Percentiles rank a stretch among this genome's conserved stretches.
Evolutionary conservation across 2,329 filamentous ascomycete species (phyloP).

Genomic region (Fusarium ambrosium): DNA sequence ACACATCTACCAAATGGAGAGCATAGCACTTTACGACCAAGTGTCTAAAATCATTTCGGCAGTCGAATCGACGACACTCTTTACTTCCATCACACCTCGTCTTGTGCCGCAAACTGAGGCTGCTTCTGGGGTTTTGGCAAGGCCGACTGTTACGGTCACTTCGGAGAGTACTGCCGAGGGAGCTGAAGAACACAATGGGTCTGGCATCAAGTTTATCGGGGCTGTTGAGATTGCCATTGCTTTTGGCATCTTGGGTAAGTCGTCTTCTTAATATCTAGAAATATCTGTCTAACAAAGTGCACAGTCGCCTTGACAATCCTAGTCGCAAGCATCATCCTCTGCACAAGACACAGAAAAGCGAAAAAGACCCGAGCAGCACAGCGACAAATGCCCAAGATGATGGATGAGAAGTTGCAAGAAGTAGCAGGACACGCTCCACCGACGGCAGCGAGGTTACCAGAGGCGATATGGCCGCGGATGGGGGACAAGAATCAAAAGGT

Average conservation of each 20-base stretch:
- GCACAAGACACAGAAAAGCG: constrained; percentile 32
- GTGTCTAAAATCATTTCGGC: constrained; percentile 42
- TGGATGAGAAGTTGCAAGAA: constrained; percentile 8
- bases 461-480: constrained; percentile 30
- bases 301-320: constrained; percentile 22
- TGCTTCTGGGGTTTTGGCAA: background rate
- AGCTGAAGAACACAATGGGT: background rate
- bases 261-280: background rate
- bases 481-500: constrained; percentile 32
- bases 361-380: constrained; percentile 19
- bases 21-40: constrained; percentile 30
- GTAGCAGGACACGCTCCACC: background rate
- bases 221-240: constrained; percentile 41
- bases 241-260: constrained; percentile 33
- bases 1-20: constrained; percentile 21
- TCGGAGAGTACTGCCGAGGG: constrained; percentile 14
- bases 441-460: background rate
- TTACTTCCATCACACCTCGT: constrained; percentile 39
- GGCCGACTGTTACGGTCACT: constrained; percentile 20
- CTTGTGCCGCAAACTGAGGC: constrained; percentile 15
- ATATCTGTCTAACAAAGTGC: background rate
- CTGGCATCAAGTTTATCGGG: constrained; percentile 23
- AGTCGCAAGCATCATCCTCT: constrained; percentile 32
- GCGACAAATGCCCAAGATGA: background rate
- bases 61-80: constrained; percentile 40